These are phyloP conservation scores for Candida sp. DNA, from an alignment of 1,139 yeast species.

Conservation along the genomic window DNA sequence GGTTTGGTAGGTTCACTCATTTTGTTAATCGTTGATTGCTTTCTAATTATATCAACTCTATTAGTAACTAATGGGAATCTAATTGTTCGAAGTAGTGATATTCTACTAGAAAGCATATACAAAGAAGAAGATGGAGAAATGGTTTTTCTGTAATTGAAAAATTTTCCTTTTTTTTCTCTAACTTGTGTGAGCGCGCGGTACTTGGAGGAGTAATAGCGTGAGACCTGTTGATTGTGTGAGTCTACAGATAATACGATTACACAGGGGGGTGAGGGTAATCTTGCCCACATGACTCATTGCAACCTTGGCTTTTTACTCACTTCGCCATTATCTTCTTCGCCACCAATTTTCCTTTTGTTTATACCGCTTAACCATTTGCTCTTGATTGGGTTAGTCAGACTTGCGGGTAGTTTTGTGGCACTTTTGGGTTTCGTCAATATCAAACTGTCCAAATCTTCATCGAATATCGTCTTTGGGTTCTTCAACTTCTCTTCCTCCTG, in stretches of 20 bases:
- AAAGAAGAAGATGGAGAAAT: constrained; percentile 1
- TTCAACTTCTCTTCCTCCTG: constrained; percentile 9
- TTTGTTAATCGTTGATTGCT: constrained; percentile 5
- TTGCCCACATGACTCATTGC: background rate
- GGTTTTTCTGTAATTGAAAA: background rate
- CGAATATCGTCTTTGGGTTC: constrained; percentile 16
- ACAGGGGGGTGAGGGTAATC: no score
- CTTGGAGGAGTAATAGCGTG: background rate
- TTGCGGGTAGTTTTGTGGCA: background rate
- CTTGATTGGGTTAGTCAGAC: background rate
- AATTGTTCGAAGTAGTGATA: constrained; percentile 15
- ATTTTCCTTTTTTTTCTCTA: background rate
- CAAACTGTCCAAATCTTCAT: constrained; percentile 20
- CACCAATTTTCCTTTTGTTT: constrained; percentile 16
- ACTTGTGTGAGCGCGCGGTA: background rate
- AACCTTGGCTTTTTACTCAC: constrained; percentile 2
- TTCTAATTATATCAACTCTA: constrained; percentile 6
- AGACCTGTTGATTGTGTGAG: background rate
- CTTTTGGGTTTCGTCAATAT: constrained; percentile 13
- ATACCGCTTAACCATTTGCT: constrained; percentile 28
- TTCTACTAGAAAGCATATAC: constrained; percentile 25
- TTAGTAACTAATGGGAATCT: constrained; percentile 6
- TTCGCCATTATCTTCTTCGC: background rate
- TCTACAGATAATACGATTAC: background rate
- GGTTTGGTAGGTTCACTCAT: constrained; percentile 14